Evolutionary conservation across 805 yeast species (phyloP).

Genomic region (Candida caryicola): DNA sequence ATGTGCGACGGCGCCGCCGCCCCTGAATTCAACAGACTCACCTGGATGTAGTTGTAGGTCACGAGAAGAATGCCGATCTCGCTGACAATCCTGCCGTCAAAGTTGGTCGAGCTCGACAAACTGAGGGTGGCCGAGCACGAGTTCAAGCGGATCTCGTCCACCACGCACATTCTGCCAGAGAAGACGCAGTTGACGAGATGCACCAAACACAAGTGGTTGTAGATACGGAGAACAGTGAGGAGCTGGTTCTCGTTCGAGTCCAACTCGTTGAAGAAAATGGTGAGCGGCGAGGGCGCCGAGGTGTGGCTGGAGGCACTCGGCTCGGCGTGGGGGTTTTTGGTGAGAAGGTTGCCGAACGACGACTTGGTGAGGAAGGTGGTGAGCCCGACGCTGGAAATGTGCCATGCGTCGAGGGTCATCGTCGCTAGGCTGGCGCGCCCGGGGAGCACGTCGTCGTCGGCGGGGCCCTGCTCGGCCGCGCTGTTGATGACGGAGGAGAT

Average conservation of each 20-base stretch:
- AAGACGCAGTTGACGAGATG: conserved; percentile 66
- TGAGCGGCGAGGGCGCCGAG: conserved; percentile 8
- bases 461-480: neutral
- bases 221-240: conserved; percentile 57
- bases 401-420: conserved; percentile 66
- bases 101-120: conserved; percentile 62
- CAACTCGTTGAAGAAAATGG: conserved; percentile 32
- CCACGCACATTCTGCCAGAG: conserved; percentile 61
- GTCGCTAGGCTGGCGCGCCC: neutral
- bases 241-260: conserved; percentile 47
- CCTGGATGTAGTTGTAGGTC: conserved; percentile 56
- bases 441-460: neutral
- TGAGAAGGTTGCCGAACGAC: conserved; percentile 39
- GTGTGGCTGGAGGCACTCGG: conserved; percentile 5
- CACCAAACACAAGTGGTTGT: conserved; percentile 68
- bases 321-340: conserved; percentile 1
- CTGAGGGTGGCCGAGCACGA: conserved; percentile 58
- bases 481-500: conserved; percentile 42
- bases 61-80: conserved; percentile 63
- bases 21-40: conserved; percentile 11
- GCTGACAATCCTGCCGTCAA: conserved; percentile 80
- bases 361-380: conserved; percentile 58
- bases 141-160: conserved; percentile 58
- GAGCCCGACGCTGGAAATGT: conserved; percentile 61
- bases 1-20: neutral